These are phyloP conservation scores for Cutaneotrichosporon cyanovorans DNA, from an alignment of 1,284 basidiomycete species.

Conservation along the genomic window DNA sequence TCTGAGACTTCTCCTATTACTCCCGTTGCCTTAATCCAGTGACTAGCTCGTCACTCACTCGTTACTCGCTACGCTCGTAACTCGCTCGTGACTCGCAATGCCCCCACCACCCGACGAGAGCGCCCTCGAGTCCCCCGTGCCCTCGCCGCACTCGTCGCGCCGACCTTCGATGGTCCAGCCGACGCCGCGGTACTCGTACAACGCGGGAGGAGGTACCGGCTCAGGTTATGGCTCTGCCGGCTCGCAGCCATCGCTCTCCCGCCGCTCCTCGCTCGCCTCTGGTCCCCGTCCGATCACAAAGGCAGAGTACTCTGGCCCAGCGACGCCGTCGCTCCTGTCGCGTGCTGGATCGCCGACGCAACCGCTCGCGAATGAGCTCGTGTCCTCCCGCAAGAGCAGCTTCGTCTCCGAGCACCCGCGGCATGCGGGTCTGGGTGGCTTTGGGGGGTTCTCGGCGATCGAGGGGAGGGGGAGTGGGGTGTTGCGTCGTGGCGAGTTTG, in stretches of 20 bases:
- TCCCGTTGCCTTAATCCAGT: too few species aligned
- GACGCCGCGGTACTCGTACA: background rate
- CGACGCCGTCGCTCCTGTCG: conserved; percentile 40
- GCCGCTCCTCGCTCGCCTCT: conserved; percentile 29
- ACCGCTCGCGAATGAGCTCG: conserved; percentile 36
- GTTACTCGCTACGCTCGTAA: too few species aligned
- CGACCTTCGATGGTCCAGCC: conserved; percentile 19
- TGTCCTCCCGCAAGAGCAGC: conserved; percentile 18
- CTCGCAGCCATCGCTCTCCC: conserved; percentile 16
- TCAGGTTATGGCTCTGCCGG: too few species aligned
- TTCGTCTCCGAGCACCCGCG: conserved; percentile 16
- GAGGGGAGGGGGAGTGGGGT: conserved; percentile 18
- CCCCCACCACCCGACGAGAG: background rate
- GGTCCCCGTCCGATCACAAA: conserved; percentile 36
- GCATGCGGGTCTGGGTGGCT: conserved; percentile 11
- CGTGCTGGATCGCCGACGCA: conserved; percentile 44
- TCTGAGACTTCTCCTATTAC: too few species aligned
- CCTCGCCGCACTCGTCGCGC: conserved; percentile 20
- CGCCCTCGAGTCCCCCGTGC: conserved; percentile 13
- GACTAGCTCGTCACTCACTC: too few species aligned
- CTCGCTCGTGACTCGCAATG: too few species aligned
- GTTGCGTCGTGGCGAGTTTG: conserved; percentile 54
- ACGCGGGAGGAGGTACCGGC: conserved; percentile 3
- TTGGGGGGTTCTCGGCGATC: conserved; percentile 25
- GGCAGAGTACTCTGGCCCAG: conserved; percentile 33